These are phyloP conservation scores for Blastocystis sp. DNA, from an alignment of 352 stramenopile genomes.

Conservation along the genomic window DNA sequence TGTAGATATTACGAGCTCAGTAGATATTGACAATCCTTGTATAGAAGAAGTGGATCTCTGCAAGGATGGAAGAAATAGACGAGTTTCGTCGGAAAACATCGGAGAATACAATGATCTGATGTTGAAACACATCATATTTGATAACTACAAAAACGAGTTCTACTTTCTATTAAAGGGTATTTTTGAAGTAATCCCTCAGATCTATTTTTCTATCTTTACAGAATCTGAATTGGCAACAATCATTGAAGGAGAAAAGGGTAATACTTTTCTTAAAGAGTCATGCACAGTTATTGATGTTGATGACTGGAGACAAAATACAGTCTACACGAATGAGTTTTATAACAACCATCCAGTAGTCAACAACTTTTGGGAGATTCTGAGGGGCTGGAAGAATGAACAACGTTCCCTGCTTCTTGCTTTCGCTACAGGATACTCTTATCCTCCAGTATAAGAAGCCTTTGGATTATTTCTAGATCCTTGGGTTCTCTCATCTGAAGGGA, in stretches of 20 bases:
- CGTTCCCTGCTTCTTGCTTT: conserved; percentile 9
- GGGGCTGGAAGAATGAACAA: not conserved
- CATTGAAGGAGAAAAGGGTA: conserved; percentile 16
- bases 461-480: not conserved
- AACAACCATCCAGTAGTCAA: not conserved
- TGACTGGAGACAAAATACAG: conserved; percentile 21
- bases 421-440: conserved; percentile 26
- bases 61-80: not conserved
- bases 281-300: not conserved
- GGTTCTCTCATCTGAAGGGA: conserved; percentile 50
- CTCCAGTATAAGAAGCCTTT: not conserved
- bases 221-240: not conserved
- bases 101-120: conserved; percentile 27
- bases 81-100: conserved; percentile 28
- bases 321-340: conserved; percentile 52
- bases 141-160: conserved; percentile 20
- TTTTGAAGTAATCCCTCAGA: conserved; percentile 55
- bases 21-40: not conserved
- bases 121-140: conserved; percentile 15
- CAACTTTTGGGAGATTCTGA: conserved; percentile 5
- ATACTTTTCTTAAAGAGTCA: not conserved
- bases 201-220: conserved; percentile 33
- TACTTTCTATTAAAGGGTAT: conserved; percentile 15
- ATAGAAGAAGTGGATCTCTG: conserved; percentile 25
- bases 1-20: conserved; percentile 14